Evolutionary conservation across 805 yeast genomes (phyloP).

Genomic region (Yamadazyma olivae): DNA sequence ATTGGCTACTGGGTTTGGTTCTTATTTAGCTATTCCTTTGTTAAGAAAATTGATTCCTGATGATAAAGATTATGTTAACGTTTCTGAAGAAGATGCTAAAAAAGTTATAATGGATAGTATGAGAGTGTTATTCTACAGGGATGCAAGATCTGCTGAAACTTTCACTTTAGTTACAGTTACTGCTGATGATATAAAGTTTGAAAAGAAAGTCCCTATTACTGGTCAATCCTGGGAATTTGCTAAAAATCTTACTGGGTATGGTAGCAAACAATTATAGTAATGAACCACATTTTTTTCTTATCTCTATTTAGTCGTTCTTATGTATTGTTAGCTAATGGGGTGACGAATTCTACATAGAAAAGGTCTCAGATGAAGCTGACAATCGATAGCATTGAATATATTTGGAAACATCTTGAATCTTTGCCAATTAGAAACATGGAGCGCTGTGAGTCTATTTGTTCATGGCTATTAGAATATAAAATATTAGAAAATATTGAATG

Average conservation of each 20-base stretch:
- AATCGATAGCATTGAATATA: no score
- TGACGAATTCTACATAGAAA: no score
- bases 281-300: no score
- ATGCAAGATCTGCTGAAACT: constrained; percentile 88
- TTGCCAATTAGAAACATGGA: no score
- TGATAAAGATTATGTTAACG: constrained; percentile 70
- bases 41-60: constrained; percentile 78
- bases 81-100: constrained; percentile 73
- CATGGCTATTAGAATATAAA: no score
- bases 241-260: constrained; percentile 83
- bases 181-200: constrained; percentile 38
- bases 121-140: constrained; percentile 94
- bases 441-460: no score
- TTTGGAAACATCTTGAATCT: no score
- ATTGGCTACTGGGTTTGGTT: constrained; percentile 95
- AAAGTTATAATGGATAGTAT: constrained; percentile 77
- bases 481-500: no score
- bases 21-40: constrained; percentile 89
- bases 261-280: constrained; percentile 52
- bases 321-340: no score
- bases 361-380: no score
- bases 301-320: no score
- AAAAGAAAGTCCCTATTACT: constrained; percentile 64
- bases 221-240: constrained; percentile 91
- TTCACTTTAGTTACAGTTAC: constrained; percentile 78